phyloP scores from a whole-genome alignment of 2,329 filamentous ascomycete genomes.

The Fusarium annulatum region DNA sequence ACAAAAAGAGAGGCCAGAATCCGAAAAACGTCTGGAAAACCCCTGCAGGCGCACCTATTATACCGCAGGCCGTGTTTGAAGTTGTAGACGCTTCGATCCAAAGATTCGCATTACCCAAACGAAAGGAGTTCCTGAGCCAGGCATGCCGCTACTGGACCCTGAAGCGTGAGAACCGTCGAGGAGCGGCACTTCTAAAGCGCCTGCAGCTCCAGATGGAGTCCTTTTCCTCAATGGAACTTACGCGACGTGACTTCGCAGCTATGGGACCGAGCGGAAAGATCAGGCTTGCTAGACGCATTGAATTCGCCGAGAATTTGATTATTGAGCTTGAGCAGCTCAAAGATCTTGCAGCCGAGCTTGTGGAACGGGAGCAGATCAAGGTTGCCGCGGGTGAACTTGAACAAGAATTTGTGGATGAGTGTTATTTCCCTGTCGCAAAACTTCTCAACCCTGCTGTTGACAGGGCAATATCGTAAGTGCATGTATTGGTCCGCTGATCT shows the following conservation, averaged over 20 bases:
- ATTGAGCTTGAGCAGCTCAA: constrained; percentile 82
- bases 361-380: constrained; percentile 81
- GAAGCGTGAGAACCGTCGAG: constrained; percentile 91
- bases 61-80: constrained; percentile 88
- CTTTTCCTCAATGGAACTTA: constrained; percentile 97
- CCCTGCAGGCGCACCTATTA: constrained; percentile 92
- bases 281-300: constrained; percentile 82
- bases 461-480: constrained; percentile 81
- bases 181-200: constrained; percentile 90
- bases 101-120: constrained; percentile 82
- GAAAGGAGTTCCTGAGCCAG: constrained; percentile 92
- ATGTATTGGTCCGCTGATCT: not conserved
- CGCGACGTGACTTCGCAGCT: constrained; percentile 91
- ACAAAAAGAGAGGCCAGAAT: constrained; percentile 72
- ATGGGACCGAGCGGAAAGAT: constrained; percentile 89
- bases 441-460: constrained; percentile 82
- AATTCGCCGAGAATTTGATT: constrained; percentile 83
- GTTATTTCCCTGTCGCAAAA: constrained; percentile 89
- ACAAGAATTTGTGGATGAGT: constrained; percentile 82
- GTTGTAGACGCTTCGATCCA: constrained; percentile 85
- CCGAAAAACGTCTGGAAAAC: constrained; percentile 78
- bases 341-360: constrained; percentile 74
- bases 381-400: constrained; percentile 81
- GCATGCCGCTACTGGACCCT: constrained; percentile 98
- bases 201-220: constrained; percentile 95